Percentiles rank a stretch among this genome's conserved stretches.
These are phyloP conservation scores for Kodamaea jinghongensis DNA, from an alignment of 805 yeast species.

Conservation along the genomic window DNA sequence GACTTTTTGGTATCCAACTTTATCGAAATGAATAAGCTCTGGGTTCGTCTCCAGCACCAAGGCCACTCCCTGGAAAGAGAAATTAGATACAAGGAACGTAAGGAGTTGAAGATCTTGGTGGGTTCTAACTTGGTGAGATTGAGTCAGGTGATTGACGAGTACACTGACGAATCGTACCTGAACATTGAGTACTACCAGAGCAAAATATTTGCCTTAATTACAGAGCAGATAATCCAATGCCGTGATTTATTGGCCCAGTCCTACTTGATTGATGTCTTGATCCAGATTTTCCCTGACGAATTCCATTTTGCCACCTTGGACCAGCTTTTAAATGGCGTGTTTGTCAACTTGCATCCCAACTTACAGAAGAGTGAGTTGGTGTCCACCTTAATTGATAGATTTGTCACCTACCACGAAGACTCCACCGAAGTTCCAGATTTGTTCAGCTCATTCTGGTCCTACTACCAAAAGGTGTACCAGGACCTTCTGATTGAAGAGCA, in stretches of 20 bases:
- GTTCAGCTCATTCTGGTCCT: conserved; percentile 66
- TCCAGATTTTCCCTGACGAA: conserved; percentile 93
- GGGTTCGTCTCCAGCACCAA: conserved; percentile 96
- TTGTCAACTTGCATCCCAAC: conserved; percentile 64
- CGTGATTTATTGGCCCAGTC: conserved; percentile 90
- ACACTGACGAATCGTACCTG: conserved; percentile 33
- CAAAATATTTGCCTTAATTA: conserved; percentile 69
- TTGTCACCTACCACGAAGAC: conserved; percentile 46
- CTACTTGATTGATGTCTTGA: conserved; percentile 83
- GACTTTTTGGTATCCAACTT: conserved; percentile 82
- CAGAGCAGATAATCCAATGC: conserved; percentile 92
- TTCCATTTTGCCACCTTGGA: conserved; percentile 79
- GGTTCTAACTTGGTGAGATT: conserved; percentile 90
- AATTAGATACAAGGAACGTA: conserved; percentile 73
- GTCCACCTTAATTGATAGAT: conserved; percentile 67
- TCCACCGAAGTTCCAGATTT: conserved; percentile 21
- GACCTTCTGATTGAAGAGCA: conserved; percentile 67
- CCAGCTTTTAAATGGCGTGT: conserved; percentile 56
- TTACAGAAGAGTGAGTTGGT: conserved; percentile 68
- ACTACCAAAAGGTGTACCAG: conserved; percentile 53
- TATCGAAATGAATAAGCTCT: conserved; percentile 94
- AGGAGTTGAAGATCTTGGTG: conserved; percentile 84
- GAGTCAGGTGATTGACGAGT: conserved; percentile 79
- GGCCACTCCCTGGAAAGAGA: conserved; percentile 84
- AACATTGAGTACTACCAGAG: conserved; percentile 31